phyloP scores from a whole-genome alignment of 768 basidiomycete genomes.

The Pleurotus giganteus region DNA sequence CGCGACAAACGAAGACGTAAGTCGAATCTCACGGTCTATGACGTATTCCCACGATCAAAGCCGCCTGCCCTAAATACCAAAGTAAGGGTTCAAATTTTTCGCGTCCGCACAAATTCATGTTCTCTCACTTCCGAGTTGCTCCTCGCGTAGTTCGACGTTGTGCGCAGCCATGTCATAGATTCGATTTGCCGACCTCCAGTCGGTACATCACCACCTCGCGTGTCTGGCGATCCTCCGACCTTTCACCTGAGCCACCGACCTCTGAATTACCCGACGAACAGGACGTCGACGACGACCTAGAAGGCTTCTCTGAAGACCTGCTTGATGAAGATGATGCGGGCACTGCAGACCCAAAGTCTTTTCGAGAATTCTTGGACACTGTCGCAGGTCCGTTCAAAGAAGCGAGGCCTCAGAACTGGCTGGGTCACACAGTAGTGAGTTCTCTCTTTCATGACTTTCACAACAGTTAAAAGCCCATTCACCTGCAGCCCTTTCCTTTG shows the following conservation, averaged over 20 bases:
- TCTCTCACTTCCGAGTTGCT: slow-evolving; percentile 31
- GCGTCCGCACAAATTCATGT: slow-evolving; percentile 24
- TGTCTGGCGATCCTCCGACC: slow-evolving; percentile 15
- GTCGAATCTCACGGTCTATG: neutral
- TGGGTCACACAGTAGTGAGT: slow-evolving; percentile 57
- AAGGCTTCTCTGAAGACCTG: too few species aligned
- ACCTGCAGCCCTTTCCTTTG: slow-evolving; percentile 74
- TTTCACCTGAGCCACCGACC: slow-evolving; percentile 25
- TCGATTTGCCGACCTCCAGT: slow-evolving; percentile 12
- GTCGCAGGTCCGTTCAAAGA: slow-evolving; percentile 41
- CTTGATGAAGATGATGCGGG: slow-evolving; percentile 16
- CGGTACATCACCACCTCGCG: slow-evolving; percentile 27
- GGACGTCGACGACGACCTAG: slow-evolving; percentile 13
- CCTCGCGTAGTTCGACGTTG: slow-evolving; percentile 27
- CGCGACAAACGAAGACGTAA: neutral
- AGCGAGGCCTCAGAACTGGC: slow-evolving; percentile 57
- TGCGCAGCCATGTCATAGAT: slow-evolving; percentile 19
- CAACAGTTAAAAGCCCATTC: slow-evolving; percentile 9
- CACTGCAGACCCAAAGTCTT: slow-evolving; percentile 25
- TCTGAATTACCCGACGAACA: slow-evolving; percentile 19
- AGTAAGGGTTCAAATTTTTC: slow-evolving; percentile 30
- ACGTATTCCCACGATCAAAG: neutral
- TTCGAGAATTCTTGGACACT: slow-evolving; percentile 39
- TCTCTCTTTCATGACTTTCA: slow-evolving; percentile 19
- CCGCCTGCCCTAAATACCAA: slow-evolving; percentile 1